phyloP scores from a whole-genome alignment of 306 rosid species.

The Vigna mungo region DNA sequence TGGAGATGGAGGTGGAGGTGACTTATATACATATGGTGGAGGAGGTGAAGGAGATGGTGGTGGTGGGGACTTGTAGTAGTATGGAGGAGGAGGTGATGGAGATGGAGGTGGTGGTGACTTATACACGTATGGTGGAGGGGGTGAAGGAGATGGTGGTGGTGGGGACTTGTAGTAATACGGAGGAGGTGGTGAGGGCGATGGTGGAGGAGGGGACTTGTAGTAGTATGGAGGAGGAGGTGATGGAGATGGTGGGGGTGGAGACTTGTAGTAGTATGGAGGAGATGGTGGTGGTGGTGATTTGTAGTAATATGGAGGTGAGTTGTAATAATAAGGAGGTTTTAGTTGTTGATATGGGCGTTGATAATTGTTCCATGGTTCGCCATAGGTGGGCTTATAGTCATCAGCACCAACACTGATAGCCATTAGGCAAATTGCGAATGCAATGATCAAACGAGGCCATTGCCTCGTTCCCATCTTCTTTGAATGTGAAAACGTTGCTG shows the following conservation, averaged over 20 bases:
- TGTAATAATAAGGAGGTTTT: background rate
- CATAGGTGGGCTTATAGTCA: background rate
- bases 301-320: conserved; percentile 9
- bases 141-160: background rate
- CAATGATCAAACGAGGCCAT: conserved; percentile 18
- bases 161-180: background rate
- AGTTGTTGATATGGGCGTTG: background rate
- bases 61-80: background rate
- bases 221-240: background rate
- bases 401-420: background rate
- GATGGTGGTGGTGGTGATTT: background rate
- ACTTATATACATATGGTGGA: background rate
- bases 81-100: background rate
- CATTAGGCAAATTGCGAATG: background rate
- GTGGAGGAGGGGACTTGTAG: conserved; percentile 1
- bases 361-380: background rate
- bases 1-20: background rate
- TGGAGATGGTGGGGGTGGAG: background rate
- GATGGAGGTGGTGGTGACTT: background rate
- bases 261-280: conserved; percentile 5
- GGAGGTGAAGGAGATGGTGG: background rate
- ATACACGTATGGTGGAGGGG: background rate
- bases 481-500: background rate
- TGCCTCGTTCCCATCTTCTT: conserved; percentile 30
- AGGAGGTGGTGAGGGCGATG: background rate